Percentiles rank a stretch among this genome's conserved stretches.
Conservation (phyloP, 78 protist species). For the Capsaspora owczarzaki region DNA sequence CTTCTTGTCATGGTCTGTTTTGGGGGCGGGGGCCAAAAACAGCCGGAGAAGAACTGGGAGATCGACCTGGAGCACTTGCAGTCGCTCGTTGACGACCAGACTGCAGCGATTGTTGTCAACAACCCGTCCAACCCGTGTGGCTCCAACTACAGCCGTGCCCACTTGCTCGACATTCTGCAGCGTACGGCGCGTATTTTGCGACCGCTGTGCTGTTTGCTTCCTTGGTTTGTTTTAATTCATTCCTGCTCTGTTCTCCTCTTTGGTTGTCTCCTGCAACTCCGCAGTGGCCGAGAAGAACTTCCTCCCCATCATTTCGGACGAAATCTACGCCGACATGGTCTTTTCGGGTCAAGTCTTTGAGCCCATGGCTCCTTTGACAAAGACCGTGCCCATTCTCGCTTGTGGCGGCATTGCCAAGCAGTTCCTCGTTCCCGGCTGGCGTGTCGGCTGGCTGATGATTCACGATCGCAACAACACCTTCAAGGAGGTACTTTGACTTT, state of each 20-base stretch:
- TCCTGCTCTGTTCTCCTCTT: too few species aligned
- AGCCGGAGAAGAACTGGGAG: conserved; percentile 73
- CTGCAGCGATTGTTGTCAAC: conserved; percentile 74
- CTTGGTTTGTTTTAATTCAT: too few species aligned
- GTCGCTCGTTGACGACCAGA: conserved; percentile 54
- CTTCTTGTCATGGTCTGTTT: too few species aligned
- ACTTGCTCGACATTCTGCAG: conserved; percentile 33
- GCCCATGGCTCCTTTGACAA: not conserved
- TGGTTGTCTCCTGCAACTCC: too few species aligned
- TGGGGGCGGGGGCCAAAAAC: too few species aligned
- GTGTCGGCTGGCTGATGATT: conserved; percentile 82
- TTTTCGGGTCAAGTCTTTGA: conserved; percentile 25
- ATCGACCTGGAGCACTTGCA: conserved; percentile 50
- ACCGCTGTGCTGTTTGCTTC: too few species aligned
- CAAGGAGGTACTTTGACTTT: too few species aligned
- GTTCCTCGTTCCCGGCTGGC: conserved; percentile 88
- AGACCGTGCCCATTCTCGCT: conserved; percentile 60
- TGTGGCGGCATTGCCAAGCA: conserved; percentile 89
- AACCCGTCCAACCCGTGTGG: conserved; percentile 94
- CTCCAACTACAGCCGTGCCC: conserved; percentile 47
- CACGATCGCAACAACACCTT: conserved; percentile 57
- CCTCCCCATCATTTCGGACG: conserved; percentile 86
- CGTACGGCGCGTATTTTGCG: too few species aligned
- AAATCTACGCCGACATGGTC: conserved; percentile 78
- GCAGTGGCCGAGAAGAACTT: conserved; percentile 54